Conservation (phyloP, 164 flowering plant species). For the Vitis cinerea region DNA sequence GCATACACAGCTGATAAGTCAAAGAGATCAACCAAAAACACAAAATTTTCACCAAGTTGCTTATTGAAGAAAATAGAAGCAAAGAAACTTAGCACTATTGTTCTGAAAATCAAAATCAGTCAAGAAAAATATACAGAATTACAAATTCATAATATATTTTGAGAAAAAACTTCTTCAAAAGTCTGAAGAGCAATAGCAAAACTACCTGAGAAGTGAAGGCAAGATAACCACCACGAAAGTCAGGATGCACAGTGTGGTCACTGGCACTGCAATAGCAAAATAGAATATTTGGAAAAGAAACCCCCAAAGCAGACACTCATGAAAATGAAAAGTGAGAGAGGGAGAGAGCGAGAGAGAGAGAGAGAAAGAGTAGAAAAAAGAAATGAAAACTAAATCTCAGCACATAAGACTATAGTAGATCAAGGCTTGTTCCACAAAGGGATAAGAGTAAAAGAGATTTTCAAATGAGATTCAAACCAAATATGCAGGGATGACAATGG, state of each 20-base stretch:
- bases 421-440: too few species aligned
- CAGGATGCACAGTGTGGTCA: conserved; percentile 62
- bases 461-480: not conserved
- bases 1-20: too few species aligned
- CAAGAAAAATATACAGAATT: too few species aligned
- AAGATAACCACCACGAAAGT: conserved; percentile 82
- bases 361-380: not conserved
- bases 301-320: not conserved
- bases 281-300: conserved; percentile 9
- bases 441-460: not conserved
- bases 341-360: too few species aligned
- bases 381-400: not conserved
- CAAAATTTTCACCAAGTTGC: too few species aligned
- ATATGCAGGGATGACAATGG: not conserved
- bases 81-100: too few species aligned
- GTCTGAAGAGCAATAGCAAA: not conserved
- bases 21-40: too few species aligned
- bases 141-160: not conserved
- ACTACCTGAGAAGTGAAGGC: conserved; percentile 83
- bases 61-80: too few species aligned
- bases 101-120: too few species aligned
- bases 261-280: conserved; percentile 54
- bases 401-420: not conserved
- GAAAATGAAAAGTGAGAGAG: too few species aligned
- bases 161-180: not conserved